phyloP scores from a whole-genome alignment of 1,139 yeast species.

The Blastobotrys raffinosifermentans region DNA sequence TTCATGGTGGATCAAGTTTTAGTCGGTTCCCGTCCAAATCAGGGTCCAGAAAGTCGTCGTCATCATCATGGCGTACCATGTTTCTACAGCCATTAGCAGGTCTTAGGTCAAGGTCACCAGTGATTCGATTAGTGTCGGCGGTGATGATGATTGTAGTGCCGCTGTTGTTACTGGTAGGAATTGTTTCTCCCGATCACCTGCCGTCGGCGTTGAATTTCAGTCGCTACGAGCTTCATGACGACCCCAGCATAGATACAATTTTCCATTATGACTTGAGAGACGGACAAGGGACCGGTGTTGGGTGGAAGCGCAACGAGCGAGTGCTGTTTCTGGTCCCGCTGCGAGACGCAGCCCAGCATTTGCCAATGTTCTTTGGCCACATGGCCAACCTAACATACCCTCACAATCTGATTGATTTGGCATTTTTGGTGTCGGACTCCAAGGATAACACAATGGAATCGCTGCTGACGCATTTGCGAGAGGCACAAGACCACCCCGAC shows the following conservation, averaged over 20 bases:
- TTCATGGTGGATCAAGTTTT: constrained; percentile 5
- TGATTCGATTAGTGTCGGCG: neutral
- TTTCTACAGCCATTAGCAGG: neutral
- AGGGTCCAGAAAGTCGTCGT: constrained; percentile 5
- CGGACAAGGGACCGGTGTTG: constrained; percentile 46
- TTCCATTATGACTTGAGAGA: constrained; percentile 50
- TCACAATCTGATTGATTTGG: constrained; percentile 57
- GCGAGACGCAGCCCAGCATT: constrained; percentile 63
- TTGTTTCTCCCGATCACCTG: constrained; percentile 11
- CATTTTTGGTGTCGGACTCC: constrained; percentile 61
- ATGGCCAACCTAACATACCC: constrained; percentile 58
- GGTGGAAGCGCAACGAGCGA: constrained; percentile 55
- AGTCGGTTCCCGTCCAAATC: constrained; percentile 1
- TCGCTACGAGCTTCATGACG: constrained; percentile 19
- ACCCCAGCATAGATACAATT: constrained; percentile 36
- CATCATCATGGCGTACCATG: neutral
- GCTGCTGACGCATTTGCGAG: constrained; percentile 40
- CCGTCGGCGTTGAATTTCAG: constrained; percentile 3
- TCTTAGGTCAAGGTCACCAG: neutral
- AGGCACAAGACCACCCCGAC: constrained; percentile 47
- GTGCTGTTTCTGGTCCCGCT: constrained; percentile 61
- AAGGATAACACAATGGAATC: constrained; percentile 58
- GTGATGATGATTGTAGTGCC: constrained; percentile 12
- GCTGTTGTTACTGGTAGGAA: constrained; percentile 9
- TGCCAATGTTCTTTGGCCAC: constrained; percentile 61